Conservation (phyloP, 371 early-diverging fungal species). For the Lichtheimia ornata region DNA sequence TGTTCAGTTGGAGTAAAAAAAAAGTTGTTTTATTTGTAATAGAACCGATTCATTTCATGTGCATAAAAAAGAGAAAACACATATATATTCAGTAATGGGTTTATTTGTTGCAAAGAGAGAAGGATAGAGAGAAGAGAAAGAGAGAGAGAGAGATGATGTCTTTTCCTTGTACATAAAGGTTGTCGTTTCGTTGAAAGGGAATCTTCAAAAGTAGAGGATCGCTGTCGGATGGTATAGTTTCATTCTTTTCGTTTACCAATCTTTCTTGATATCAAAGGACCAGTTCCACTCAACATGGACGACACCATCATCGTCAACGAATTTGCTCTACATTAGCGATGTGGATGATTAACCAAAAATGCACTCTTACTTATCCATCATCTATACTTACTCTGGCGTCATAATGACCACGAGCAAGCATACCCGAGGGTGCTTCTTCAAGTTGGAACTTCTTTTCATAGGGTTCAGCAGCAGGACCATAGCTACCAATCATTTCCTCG, state of each 20-base stretch:
- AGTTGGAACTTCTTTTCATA: constrained; percentile 84
- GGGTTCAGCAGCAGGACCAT: constrained; percentile 77
- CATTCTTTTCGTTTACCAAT: constrained; percentile 49
- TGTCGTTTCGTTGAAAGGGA: neutral
- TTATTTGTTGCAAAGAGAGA: neutral
- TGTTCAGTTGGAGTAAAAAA: constrained; percentile 83
- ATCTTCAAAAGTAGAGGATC: neutral
- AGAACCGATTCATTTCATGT: no score
- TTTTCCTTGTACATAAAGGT: no score
- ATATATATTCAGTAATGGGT: no score
- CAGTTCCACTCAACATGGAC: constrained; percentile 67
- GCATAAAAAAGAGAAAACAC: no score
- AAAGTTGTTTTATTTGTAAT: no score
- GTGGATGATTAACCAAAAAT: no score
- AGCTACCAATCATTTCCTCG: constrained; percentile 96
- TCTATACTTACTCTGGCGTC: constrained; percentile 60
- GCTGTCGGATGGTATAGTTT: neutral
- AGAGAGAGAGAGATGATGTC: neutral
- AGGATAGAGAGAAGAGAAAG: neutral
- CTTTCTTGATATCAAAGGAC: constrained; percentile 73
- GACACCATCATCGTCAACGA: constrained; percentile 64
- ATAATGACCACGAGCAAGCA: constrained; percentile 91
- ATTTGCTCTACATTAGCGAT: constrained; percentile 40
- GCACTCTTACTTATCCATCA: no score
- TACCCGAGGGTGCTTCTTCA: constrained; percentile 91